phyloP scores from a whole-genome alignment of 2,329 filamentous ascomycete genomes.

The Paraconiothyrium sp. region DNA sequence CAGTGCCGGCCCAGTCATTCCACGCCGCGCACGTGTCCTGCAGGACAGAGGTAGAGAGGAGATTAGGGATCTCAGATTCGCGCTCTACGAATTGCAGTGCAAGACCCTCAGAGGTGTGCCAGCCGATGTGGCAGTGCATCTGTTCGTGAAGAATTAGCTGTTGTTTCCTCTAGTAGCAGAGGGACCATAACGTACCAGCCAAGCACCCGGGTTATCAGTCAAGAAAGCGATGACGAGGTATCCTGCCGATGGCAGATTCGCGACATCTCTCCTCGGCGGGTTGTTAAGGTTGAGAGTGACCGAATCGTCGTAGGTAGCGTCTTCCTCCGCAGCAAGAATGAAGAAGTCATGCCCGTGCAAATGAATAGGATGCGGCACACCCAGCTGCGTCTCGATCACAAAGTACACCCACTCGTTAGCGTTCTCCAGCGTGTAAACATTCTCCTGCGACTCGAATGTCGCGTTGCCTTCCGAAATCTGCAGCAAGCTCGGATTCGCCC shows the following conservation, averaged over 20 bases:
- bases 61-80: conserved; percentile 22
- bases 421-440: conserved; percentile 24
- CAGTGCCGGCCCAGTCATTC: conserved; percentile 17
- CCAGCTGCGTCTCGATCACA: conserved; percentile 31
- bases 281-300: conserved; percentile 38
- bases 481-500: conserved; percentile 56
- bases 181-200: conserved; percentile 24
- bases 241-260: conserved; percentile 38
- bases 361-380: conserved; percentile 37
- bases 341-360: conserved; percentile 61
- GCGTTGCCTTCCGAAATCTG: conserved; percentile 41
- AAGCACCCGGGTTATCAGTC: conserved; percentile 46
- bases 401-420: conserved; percentile 33
- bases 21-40: conserved; percentile 28
- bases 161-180: background rate
- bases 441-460: conserved; percentile 26
- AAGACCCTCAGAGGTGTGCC: conserved; percentile 44
- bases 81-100: conserved; percentile 60
- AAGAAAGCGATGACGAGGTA: conserved; percentile 61
- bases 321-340: conserved; percentile 53
- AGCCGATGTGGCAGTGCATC: conserved; percentile 30
- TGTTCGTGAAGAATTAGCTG: background rate
- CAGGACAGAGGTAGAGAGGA: conserved; percentile 16
- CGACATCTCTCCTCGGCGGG: conserved; percentile 44
- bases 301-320: conserved; percentile 21